Evolutionary conservation across 2,329 filamentous ascomycete genomes (phyloP).

Genomic region (Xylaria sp.): DNA sequence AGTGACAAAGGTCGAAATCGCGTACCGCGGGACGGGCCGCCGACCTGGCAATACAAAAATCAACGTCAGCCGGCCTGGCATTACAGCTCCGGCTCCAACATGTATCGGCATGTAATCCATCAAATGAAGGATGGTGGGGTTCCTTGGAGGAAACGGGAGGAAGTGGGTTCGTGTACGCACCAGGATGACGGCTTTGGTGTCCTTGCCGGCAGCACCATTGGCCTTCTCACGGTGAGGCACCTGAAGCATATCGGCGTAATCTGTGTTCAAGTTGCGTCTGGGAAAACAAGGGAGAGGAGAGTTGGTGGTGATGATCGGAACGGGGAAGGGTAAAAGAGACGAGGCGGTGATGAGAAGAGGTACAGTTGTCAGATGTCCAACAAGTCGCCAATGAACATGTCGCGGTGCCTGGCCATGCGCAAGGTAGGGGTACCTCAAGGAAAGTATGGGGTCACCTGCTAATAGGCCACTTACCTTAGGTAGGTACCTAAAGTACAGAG

Average conservation of each 20-base stretch:
- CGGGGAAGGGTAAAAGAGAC: neutral
- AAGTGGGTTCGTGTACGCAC: conserved; percentile 56
- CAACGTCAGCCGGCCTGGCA: conserved; percentile 38
- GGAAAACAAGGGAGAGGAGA: neutral
- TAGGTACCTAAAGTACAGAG: neutral
- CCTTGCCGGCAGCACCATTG: conserved; percentile 55
- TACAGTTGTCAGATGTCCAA: neutral
- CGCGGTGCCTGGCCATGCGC: conserved; percentile 14
- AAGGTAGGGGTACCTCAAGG: neutral
- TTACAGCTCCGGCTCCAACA: neutral
- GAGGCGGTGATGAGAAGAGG: conserved; percentile 24
- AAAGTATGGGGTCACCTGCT: too few relatives aligned
- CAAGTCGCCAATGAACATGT: conserved; percentile 18
- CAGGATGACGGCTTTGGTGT: conserved; percentile 94
- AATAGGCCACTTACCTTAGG: neutral
- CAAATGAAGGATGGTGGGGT: conserved; percentile 23
- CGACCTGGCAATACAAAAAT: conserved; percentile 66
- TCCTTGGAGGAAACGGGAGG: conserved; percentile 26
- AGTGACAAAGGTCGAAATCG: conserved; percentile 93
- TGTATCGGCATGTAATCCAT: neutral
- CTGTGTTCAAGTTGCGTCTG: neutral
- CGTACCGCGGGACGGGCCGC: conserved; percentile 92
- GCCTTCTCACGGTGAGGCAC: conserved; percentile 59
- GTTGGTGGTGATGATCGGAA: neutral
- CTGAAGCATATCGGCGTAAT: conserved; percentile 54